These are phyloP conservation scores for Tylopilus sp. DNA, from an alignment of 1,284 basidiomycete genomes.

Conservation along the genomic window DNA sequence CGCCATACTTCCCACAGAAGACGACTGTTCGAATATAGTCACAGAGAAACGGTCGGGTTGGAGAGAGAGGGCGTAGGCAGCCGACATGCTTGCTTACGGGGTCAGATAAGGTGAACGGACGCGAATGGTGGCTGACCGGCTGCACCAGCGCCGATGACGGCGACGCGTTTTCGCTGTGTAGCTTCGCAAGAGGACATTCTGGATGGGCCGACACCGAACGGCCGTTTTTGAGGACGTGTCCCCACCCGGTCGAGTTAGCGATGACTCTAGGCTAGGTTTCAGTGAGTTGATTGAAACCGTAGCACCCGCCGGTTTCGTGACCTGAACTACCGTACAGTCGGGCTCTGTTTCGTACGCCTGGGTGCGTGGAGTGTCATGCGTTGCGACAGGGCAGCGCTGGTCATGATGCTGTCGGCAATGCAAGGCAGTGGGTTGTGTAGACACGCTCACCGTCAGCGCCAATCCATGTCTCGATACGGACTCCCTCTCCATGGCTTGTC, in stretches of 20 bases:
- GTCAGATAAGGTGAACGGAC: neutral
- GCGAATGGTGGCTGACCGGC: neutral
- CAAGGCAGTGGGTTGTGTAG: neutral
- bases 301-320: too few species aligned
- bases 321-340: too few species aligned
- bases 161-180: neutral
- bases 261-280: neutral
- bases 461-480: neutral
- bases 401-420: too few species aligned
- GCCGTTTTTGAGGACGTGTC: neutral
- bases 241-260: neutral
- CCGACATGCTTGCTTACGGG: neutral
- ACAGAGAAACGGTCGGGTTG: neutral
- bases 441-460: neutral
- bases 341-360: too few species aligned
- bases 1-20: neutral
- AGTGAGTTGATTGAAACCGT: too few species aligned
- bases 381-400: too few species aligned
- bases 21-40: neutral
- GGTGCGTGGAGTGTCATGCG: too few species aligned
- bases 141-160: neutral
- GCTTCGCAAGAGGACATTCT: neutral
- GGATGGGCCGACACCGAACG: neutral
- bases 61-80: neutral
- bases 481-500: slow-evolving; percentile 10